Base-by-base conservation (phyloP, 2,329 filamentous ascomycete genomes). In the Arthrocladium fulminans region DNA sequence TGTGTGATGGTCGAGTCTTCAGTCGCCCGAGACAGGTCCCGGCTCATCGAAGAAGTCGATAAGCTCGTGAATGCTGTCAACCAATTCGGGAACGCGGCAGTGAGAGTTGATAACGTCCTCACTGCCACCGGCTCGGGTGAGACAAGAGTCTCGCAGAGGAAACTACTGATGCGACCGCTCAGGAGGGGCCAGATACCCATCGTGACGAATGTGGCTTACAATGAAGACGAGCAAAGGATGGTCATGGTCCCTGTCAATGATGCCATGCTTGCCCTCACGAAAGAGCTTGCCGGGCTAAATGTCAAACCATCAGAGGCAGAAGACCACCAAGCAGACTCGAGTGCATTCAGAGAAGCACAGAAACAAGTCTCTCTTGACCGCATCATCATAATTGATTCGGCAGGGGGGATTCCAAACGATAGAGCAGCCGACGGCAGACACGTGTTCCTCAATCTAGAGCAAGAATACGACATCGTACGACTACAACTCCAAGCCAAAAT, bases 371-470 rank as follows among this genome's bases (percentile, higher is more conserved):
- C 77, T 0, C 69, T 98, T 4, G 90, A 97, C 61, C 79, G 90
- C 29, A 74, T 98, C 35, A 94, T 98, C 53, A 72, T 98, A 23
- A 74, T 98, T 5, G 92, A 98, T 63, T 82, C 86, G 0, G 68
- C 88, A 0, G 92, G 92, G 2, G 90, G 88, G 0, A 88, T 89
- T 39, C 92, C 92, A 0, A 59, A 55, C 49, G 51, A 52, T 13
- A 56, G 54, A 37, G 50, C 56, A 10, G 27, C 50, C 27, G 56
- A 59, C 39, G 86, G 51, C 63, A 77, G 84, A 1, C 84, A 92
- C 62, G 79, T 92, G 6, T 97, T 96, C 61, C 79, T 98, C 61
- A 98, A 98, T 59, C 75, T 98, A 49, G 85, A 94, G 61, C 88
- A 97, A 61, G 90, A 98, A 62, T 95, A 85, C 56, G 71, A 77